Evolutionary conservation across 768 basidiomycete genomes (phyloP), one percentile per base, ranked within the genome.

Genomic region (Hygrophoropsis aurantiaca): DNA sequence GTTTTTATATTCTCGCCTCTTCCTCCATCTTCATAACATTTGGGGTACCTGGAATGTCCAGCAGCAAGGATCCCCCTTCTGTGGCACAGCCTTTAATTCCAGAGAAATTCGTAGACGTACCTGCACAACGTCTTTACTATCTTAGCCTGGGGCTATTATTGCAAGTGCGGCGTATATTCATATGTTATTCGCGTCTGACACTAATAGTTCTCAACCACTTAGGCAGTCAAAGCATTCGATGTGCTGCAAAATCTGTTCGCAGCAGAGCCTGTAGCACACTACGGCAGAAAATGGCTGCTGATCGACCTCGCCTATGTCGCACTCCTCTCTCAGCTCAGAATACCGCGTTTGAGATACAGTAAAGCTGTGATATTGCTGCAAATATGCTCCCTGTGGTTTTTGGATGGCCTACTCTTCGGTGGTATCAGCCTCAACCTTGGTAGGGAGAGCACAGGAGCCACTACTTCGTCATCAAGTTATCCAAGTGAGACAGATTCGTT

Each of bases 151-250:
- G 85, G 7, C 77, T 84, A 33, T 72, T 92, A 2, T 73, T 88
- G 26, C 91, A 94, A 77, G 91, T 87, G 52, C 45, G 75, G 42
- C 27, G 13, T 6, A 6, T 6, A 7, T 13, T 13, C 27, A 30
- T 7, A 30, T 6, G 7, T 6, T 7, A 30, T 30, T 6, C 6
- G 27, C 13, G 7, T 30, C 13, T 30, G 27, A 30, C 6, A 36
- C 36, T 55, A 42, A 21, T 16, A n/a, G 36, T 16, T 16, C 16
- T 8, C n/a, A 16, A 38, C 36, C 7, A 38, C 9, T 16, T 42
- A 94, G 90, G 80, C 87, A 21, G 72, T 88, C 52, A 95, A 95
- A 73, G 44, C 82, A 3, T 66, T 88, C 48, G 89, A 94, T 62
- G 75, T 88, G 42, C 50, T 87, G 16, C 74, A 76, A 56, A 80